Conservation (phyloP, 768 basidiomycete genomes). For the Daedaleopsis nitida region DNA sequence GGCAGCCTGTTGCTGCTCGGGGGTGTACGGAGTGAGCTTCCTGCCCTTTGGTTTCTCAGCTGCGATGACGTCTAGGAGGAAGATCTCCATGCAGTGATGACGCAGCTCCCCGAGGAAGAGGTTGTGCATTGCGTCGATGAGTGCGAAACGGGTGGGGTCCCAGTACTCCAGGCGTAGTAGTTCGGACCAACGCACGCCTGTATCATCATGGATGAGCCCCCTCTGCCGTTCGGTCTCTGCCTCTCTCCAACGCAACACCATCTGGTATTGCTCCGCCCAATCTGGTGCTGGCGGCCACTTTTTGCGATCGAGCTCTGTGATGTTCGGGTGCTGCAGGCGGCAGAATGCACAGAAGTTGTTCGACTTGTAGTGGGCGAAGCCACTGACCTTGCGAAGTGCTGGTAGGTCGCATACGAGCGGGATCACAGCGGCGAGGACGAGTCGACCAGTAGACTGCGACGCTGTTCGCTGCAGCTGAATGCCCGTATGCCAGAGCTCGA, state of each 20-base stretch:
- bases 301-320: conserved; percentile 29
- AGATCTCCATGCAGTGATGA: conserved; percentile 33
- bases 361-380: conserved; percentile 26
- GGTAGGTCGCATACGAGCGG: conserved; percentile 40
- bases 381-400: conserved; percentile 34
- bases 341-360: conserved; percentile 35
- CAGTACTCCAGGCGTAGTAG: conserved; percentile 42
- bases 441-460: conserved; percentile 26
- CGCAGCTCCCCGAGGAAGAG: conserved; percentile 37
- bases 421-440: conserved; percentile 32
- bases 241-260: conserved; percentile 23
- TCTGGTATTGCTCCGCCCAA: conserved; percentile 20
- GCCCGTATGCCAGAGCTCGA: conserved; percentile 36
- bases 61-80: conserved; percentile 11
- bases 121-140: conserved; percentile 45
- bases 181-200: conserved; percentile 30
- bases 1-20: not conserved
- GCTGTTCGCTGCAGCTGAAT: conserved; percentile 31
- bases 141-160: conserved; percentile 33
- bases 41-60: conserved; percentile 6
- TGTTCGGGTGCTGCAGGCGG: conserved; percentile 24
- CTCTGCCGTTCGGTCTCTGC: conserved; percentile 11
- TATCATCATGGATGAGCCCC: not conserved
- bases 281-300: conserved; percentile 27
- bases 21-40: not conserved